These are phyloP conservation scores for Ascobolus immersus DNA, from an alignment of 495 filamentous ascomycete genomes.

Conservation along the genomic window DNA sequence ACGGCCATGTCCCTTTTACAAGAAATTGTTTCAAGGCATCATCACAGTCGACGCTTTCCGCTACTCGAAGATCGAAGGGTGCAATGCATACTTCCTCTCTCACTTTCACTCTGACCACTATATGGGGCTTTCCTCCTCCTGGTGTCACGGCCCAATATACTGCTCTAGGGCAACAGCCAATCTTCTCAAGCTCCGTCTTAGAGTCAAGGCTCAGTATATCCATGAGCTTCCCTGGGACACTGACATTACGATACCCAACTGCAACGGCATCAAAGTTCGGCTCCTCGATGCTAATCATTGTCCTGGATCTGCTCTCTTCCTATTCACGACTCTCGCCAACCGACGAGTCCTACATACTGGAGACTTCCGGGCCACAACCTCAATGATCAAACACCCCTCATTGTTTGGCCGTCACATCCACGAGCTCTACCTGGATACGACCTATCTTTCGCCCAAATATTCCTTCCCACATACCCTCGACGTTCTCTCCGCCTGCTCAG, in stretches of 20 bases:
- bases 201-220: constrained; percentile 65
- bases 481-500: constrained; percentile 66
- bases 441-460: constrained; percentile 86
- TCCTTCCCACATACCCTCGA: constrained; percentile 72
- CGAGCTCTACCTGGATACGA: constrained; percentile 88
- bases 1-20: constrained; percentile 91
- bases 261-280: too few relatives aligned
- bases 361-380: constrained; percentile 74
- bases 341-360: constrained; percentile 78
- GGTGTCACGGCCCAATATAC: constrained; percentile 87
- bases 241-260: constrained; percentile 65
- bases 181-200: constrained; percentile 61
- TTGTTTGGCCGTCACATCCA: constrained; percentile 53
- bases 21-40: constrained; percentile 73
- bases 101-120: constrained; percentile 98
- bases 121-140: constrained; percentile 61
- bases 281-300: constrained; percentile 99
- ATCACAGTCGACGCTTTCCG: constrained; percentile 93
- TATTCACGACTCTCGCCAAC: too few relatives aligned
- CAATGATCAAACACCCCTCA: too few relatives aligned
- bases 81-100: constrained; percentile 85
- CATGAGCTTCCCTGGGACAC: constrained; percentile 68
- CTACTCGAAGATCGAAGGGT: constrained; percentile 77
- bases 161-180: constrained; percentile 82
- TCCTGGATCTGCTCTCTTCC: constrained; percentile 74